Conservation (phyloP, 169 alveolate genomes). For the Plasmodium coatneyi region DNA sequence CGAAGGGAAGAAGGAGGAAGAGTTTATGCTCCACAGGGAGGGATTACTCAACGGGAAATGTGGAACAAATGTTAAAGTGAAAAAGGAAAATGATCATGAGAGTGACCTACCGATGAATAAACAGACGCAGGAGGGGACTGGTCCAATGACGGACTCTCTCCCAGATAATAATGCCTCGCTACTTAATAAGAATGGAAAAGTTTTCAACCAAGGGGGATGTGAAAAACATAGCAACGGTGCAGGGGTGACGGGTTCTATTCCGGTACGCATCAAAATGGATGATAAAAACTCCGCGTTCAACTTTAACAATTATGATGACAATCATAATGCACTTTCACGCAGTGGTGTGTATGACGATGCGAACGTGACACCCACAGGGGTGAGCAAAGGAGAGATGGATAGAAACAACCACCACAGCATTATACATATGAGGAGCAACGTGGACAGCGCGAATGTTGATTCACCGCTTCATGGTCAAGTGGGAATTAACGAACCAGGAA, state of each 20-base stretch:
- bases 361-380: neutral
- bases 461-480: neutral
- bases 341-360: neutral
- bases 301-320: neutral
- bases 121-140: neutral
- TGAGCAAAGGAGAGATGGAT: neutral
- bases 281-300: neutral
- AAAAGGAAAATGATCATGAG: neutral
- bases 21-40: neutral
- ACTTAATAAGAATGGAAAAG: neutral
- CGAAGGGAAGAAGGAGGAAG: slow-evolving; percentile 9
- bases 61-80: slow-evolving; percentile 11
- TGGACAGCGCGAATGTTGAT: neutral
- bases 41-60: neutral
- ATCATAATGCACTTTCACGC: neutral
- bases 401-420: neutral
- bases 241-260: neutral
- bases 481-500: neutral
- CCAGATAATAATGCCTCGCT: neutral
- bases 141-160: neutral
- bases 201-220: neutral
- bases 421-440: neutral
- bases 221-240: neutral
- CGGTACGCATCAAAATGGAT: neutral
- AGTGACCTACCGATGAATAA: neutral